phyloP scores from a whole-genome alignment of 2,329 filamentous ascomycete genomes.

The Aspergillus sp. region DNA sequence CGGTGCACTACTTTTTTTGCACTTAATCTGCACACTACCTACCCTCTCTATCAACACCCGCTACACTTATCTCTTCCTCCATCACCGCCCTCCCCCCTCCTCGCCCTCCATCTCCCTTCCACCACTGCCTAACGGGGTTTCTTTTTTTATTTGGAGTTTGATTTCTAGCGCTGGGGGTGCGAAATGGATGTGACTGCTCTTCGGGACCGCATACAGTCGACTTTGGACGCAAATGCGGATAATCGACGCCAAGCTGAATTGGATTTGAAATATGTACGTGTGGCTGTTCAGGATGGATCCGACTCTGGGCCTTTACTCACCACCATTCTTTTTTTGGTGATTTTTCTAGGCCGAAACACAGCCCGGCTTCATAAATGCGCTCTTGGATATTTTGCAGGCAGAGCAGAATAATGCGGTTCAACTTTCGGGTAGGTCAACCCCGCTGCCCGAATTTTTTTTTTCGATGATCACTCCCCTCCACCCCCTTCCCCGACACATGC shows the following conservation, averaged over 20 bases:
- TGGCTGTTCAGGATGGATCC: constrained; percentile 8
- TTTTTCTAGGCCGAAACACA: constrained; percentile 74
- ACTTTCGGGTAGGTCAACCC: constrained; percentile 68
- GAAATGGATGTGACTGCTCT: constrained; percentile 59
- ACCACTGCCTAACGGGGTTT: constrained; percentile 4
- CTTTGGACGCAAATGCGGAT: constrained; percentile 59
- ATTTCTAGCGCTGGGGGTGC: constrained; percentile 30
- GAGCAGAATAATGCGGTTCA: constrained; percentile 83
- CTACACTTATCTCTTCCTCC: constrained; percentile 1
- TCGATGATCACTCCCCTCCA: constrained; percentile 13
- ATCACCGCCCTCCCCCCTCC: constrained; percentile 14
- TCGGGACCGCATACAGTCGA: constrained; percentile 60
- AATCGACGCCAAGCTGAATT: constrained; percentile 59
- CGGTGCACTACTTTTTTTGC: background rate
- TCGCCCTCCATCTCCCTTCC: constrained; percentile 7
- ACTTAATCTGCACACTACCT: background rate
- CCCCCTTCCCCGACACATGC: constrained; percentile 1
- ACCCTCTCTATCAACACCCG: background rate
- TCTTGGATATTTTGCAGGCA: constrained; percentile 82
- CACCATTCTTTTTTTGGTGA: constrained; percentile 1
- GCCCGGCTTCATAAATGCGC: constrained; percentile 81
- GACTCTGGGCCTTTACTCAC: constrained; percentile 6
- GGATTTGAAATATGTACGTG: constrained; percentile 60
- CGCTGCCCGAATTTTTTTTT: background rate
- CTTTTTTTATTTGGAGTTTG: constrained; percentile 19